Base-by-base conservation (phyloP, 202 grass and related monocot species). In the Digitaria exilis region DNA sequence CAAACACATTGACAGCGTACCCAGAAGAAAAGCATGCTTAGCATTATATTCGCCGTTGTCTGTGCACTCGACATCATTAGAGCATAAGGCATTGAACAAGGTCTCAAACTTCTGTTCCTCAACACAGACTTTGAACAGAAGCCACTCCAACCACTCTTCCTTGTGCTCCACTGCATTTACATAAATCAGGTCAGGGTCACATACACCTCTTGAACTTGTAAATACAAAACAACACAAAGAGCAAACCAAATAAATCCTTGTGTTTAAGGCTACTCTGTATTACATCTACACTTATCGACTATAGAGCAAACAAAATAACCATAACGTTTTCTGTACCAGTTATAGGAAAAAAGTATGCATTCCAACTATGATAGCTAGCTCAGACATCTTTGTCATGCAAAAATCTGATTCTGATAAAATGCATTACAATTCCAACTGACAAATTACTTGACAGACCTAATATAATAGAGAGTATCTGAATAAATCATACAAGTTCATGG, bases 141-240 rank as follows among this genome's bases (percentile, higher is more conserved):
- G 87, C 96, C 93, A 98, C 48, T 92, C 91, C 56, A 98, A 44
- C 96, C 96, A 98, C 65, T 94, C 93, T 83, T 94, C 96, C 81
- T 92, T 84, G 80, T 89, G 86, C 22, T 63, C 93, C 87, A 61
- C 96, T 98, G 85, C 77, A 83, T 44, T 49, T 79, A 61, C 29
- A 73, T 9, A 79, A 78, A 79, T 63, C 22, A 42, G 49, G 65
- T 73, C 60, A 90, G 66, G 25, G 12, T 69, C 79, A 69, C 19
- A 54, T 49, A 74, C 9, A 54, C 35, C 25, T 22, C 35, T 29
- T 29, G 3, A 18, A 63, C 14, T 44, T 78, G 4, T 14, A 31
- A 12, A 66, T 50, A 73, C 26, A 19, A 78, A 82, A 32, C 37
- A 82, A 52, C 30, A 2, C 11, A 21, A 9, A 77, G 39, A 83